Evolutionary conservation across 2,329 filamentous ascomycete genomes (phyloP).

Genomic region (Xylariaceae sp.): DNA sequence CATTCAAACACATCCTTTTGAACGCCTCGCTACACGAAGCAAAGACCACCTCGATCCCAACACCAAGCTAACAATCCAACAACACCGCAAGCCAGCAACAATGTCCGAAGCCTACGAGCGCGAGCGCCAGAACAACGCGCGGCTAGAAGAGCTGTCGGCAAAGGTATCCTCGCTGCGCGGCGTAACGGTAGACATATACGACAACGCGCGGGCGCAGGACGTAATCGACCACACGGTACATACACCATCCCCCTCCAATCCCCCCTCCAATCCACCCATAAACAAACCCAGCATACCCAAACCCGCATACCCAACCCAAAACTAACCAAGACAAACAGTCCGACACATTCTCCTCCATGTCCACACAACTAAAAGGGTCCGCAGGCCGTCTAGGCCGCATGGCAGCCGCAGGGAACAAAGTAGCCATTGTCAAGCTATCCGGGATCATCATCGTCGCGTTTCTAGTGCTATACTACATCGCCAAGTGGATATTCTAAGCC

Average conservation of each 20-base stretch:
- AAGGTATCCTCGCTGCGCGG: constrained; percentile 91
- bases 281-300: background rate
- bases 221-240: constrained; percentile 82
- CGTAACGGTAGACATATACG: constrained; percentile 97
- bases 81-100: constrained; percentile 1
- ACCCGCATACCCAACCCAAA: background rate
- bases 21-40: background rate
- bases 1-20: background rate
- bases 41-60: background rate
- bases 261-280: background rate
- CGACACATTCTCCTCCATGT: constrained; percentile 89
- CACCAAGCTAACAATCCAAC: constrained; percentile 1
- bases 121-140: constrained; percentile 89
- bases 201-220: constrained; percentile 83
- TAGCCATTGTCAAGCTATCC: constrained; percentile 84
- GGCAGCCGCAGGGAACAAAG: constrained; percentile 84
- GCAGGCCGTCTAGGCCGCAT: constrained; percentile 79
- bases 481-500: constrained; percentile 57
- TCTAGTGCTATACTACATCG: constrained; percentile 70
- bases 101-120: constrained; percentile 78
- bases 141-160: constrained; percentile 81
- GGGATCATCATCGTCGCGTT: constrained; percentile 73
- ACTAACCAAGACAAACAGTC: constrained; percentile 47
- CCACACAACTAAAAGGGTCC: constrained; percentile 75
- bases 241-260: constrained; percentile 13